Evolutionary conservation across 2,329 filamentous ascomycete genomes (phyloP), one percentile per base, ranked within the genome.

Genomic region (Ophiognomonia clavigignenti-juglandacearum): DNA sequence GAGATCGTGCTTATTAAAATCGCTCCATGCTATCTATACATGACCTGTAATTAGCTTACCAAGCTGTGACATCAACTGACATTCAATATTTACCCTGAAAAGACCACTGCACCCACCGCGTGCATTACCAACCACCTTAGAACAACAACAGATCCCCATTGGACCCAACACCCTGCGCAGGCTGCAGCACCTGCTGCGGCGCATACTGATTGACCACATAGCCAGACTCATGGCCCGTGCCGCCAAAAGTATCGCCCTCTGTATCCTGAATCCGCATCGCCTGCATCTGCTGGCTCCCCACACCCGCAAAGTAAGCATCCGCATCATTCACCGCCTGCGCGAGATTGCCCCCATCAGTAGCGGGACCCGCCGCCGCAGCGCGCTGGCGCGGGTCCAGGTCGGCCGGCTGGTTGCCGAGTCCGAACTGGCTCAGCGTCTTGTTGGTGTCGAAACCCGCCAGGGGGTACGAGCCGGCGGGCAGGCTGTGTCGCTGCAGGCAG

Each of bases 261-360:
- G 75, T 72, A 39, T 84, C 80, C 56, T 80, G 77, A 48, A 90
- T 73, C 48, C 77, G 75, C 78, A 91, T 80, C 14, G 79, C 76
- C 4, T 80, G 81, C 83, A 90, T 86, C 62, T 87, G 83, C 62
- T 84, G 80, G 50, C 71, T 79, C 1, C 84, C 83, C n/a, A 90
- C 74, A 37, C 82, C 85, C 14, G 86, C 83, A 66, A 96, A 97
- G 67, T 96, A 96, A 14, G 85, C 82, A 60, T 96, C 92, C 9
- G 91, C 92, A 45, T 93, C 90, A 59, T 77, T 86, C 29, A 95
- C 82, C 1, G 89, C 89, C 22, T 82, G 80, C 4, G 80, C 75
- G 48, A 90, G 73, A 59, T 84, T 77, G 6, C 54, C 51, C 27
- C 57, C 54, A 19, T 59, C 55, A 19, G 64, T 61, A 35, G 51